Percentiles rank a stretch among this genome's conserved stretches.
These are phyloP conservation scores for Vitis hybrid DNA, from an alignment of 177 flowering plant genomes.

Conservation along the genomic window DNA sequence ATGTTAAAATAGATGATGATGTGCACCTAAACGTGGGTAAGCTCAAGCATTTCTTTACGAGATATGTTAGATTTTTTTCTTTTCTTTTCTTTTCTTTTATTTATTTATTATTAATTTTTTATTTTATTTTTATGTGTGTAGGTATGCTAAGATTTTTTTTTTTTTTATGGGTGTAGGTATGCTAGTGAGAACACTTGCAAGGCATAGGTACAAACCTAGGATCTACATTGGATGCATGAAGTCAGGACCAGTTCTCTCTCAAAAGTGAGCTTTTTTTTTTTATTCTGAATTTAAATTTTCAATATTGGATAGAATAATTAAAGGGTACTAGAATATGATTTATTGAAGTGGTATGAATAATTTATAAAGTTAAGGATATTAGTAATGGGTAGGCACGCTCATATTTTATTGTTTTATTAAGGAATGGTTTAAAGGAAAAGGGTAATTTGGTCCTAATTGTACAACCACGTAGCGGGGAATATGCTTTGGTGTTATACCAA, in stretches of 20 bases:
- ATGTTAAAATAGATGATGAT: conserved; percentile 86
- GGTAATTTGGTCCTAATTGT: too few species aligned
- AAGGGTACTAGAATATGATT: too few species aligned
- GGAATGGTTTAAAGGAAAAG: accelerated
- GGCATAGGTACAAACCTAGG: conserved; percentile 52
- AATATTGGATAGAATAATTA: too few species aligned
- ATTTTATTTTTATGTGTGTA: not conserved
- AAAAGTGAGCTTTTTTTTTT: conserved; percentile 47
- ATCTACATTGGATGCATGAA: conserved; percentile 92
- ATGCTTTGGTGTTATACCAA: too few species aligned
- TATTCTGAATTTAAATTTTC: too few species aligned
- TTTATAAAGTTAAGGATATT: too few species aligned
- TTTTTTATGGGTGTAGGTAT: conserved; percentile 30
- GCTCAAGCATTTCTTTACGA: not conserved
- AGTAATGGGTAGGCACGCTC: too few species aligned
- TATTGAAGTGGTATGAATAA: too few species aligned
- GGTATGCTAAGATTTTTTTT: not conserved
- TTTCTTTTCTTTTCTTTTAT: not conserved
- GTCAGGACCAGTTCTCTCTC: conserved; percentile 83
- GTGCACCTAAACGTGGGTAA: conserved; percentile 76
- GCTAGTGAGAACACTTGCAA: conserved; percentile 47
- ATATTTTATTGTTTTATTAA: too few species aligned
- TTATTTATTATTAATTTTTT: not conserved
- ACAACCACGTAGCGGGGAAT: too few species aligned
- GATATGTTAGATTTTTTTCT: too few species aligned